Evolutionary conservation across 2,329 filamentous ascomycete genomes (phyloP).

Genomic region (Penicillium brasilianum): DNA sequence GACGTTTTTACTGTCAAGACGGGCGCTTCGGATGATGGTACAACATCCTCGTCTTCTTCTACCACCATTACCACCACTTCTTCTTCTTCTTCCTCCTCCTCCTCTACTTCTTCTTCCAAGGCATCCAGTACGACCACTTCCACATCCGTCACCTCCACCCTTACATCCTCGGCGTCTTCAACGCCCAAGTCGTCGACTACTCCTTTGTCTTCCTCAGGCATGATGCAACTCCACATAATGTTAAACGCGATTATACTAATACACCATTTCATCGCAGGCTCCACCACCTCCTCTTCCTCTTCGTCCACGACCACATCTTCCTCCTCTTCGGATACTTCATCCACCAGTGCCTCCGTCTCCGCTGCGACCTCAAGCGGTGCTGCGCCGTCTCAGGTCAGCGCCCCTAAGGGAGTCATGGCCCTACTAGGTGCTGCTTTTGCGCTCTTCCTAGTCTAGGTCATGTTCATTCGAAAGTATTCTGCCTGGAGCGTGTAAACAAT

Average conservation of each 20-base stretch:
- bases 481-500: neutral
- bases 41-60: slow-evolving; percentile 10
- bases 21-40: slow-evolving; percentile 12
- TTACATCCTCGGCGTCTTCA: slow-evolving; percentile 6
- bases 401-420: slow-evolving; percentile 8
- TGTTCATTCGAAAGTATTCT: neutral
- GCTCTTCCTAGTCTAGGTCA: slow-evolving; percentile 5
- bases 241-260: slow-evolving; percentile 7
- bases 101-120: neutral
- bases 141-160: neutral
- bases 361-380: neutral
- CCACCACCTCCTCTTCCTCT: neutral
- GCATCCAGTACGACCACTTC: neutral
- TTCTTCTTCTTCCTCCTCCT: neutral
- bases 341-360: neutral
- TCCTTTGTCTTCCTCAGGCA: slow-evolving; percentile 16
- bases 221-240: slow-evolving; percentile 12
- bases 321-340: neutral
- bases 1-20: slow-evolving; percentile 14
- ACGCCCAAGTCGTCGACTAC: slow-evolving; percentile 9
- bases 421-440: slow-evolving; percentile 12
- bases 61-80: neutral
- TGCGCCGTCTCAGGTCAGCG: slow-evolving; percentile 2
- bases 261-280: neutral
- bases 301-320: neutral